Conservation (phyloP, 108 stramenopile genomes). For the Chaetoceros tenuissimus region DNA sequence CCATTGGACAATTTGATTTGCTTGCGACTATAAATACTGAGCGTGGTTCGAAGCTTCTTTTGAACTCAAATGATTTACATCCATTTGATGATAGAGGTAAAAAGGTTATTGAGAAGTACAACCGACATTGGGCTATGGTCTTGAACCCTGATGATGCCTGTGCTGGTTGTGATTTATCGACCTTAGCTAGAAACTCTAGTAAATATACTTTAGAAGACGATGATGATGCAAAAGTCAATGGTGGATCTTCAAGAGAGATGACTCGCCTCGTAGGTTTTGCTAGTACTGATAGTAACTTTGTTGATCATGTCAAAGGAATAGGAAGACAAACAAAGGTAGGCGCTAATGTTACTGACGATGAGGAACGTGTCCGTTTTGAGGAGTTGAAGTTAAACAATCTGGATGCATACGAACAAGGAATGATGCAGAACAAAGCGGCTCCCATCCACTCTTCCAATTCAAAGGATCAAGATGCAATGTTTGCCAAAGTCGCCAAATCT, state of each 20-base stretch:
- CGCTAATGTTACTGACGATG: constrained; percentile 8
- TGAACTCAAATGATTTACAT: constrained; percentile 53
- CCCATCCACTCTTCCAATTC: constrained; percentile 3
- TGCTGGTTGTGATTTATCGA: constrained; percentile 54
- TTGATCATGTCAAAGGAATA: constrained; percentile 66
- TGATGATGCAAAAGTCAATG: constrained; percentile 61
- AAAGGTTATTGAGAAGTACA: constrained; percentile 77
- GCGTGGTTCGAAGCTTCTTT: constrained; percentile 57
- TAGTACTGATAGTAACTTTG: constrained; percentile 37
- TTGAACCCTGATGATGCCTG: constrained; percentile 71
- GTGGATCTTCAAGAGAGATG: constrained; percentile 69
- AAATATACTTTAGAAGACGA: constrained; percentile 36
- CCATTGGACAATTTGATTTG: constrained; percentile 79
- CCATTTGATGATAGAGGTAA: constrained; percentile 61
- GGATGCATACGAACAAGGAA: constrained; percentile 54
- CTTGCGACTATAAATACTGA: constrained; percentile 77
- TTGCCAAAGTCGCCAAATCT: constrained; percentile 40
- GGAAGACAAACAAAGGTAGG: constrained; percentile 43
- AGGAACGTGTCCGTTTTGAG: constrained; percentile 12
- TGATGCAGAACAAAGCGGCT: constrained; percentile 3
- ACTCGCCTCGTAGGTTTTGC: constrained; percentile 67
- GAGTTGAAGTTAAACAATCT: constrained; percentile 57
- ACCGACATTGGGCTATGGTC: constrained; percentile 85
- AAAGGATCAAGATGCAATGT: constrained; percentile 25
- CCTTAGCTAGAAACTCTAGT: constrained; percentile 44